phyloP scores from a whole-genome alignment of 2,329 filamentous ascomycete species.

The Colletotrichum tabaci region DNA sequence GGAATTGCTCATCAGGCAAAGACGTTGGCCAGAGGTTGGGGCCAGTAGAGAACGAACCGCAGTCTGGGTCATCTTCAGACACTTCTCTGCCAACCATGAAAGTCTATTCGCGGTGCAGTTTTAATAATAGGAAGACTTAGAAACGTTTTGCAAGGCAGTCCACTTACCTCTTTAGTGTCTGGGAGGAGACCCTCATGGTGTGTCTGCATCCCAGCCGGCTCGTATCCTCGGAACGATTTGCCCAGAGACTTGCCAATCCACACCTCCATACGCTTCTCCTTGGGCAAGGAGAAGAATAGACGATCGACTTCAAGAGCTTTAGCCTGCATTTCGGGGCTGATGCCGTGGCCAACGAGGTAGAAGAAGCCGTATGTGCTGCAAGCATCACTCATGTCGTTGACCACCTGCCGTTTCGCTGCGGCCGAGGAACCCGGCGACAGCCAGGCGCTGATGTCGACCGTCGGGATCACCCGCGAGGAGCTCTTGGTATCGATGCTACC shows the following conservation, averaged over 20 bases:
- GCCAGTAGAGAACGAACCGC: not conserved
- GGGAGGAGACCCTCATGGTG: conserved; percentile 48
- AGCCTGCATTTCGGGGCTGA: conserved; percentile 44
- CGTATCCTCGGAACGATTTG: conserved; percentile 49
- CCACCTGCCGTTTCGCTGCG: conserved; percentile 44
- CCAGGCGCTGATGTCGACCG: conserved; percentile 49
- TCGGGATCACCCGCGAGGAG: conserved; percentile 44
- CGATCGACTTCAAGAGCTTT: conserved; percentile 44
- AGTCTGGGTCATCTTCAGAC: not conserved
- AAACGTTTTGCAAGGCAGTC: not conserved
- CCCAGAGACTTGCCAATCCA: conserved; percentile 48
- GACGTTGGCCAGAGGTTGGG: conserved; percentile 3
- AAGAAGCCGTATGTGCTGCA: conserved; percentile 51
- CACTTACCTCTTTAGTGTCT: conserved; percentile 45
- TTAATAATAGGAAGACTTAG: not conserved
- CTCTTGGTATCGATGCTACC: not conserved
- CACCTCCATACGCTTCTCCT: conserved; percentile 48
- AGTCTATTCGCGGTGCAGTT: not conserved
- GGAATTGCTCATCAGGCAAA: not conserved
- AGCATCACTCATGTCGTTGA: conserved; percentile 47
- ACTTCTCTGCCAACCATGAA: conserved; percentile 9
- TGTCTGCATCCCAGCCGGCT: conserved; percentile 47
- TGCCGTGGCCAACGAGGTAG: conserved; percentile 50
- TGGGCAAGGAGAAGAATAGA: conserved; percentile 46
- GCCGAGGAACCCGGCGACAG: conserved; percentile 43